Conservation (phyloP, 768 basidiomycete genomes). For the Suillus brevipes region DNA sequence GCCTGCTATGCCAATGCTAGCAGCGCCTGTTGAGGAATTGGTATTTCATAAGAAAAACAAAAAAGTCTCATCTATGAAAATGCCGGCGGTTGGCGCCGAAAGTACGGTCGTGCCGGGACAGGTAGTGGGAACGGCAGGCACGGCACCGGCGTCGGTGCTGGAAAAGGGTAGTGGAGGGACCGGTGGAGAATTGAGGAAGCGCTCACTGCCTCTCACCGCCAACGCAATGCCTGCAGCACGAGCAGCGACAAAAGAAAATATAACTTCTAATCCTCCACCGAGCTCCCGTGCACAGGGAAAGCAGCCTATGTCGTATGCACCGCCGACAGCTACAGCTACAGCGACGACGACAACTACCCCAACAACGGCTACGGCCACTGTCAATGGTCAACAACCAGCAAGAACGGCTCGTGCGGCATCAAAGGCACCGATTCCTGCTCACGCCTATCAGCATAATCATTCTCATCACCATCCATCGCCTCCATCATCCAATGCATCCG, state of each 20-base stretch:
- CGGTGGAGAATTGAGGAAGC: constrained; percentile 38
- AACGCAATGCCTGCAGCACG: constrained; percentile 46
- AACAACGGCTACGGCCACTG: constrained; percentile 31
- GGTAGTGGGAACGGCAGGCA: constrained; percentile 20
- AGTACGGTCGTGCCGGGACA: constrained; percentile 13
- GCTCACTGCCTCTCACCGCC: constrained; percentile 36
- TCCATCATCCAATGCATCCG: constrained; percentile 36
- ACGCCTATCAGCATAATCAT: constrained; percentile 51
- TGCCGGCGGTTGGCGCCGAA: constrained; percentile 24
- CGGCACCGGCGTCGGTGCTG: constrained; percentile 35
- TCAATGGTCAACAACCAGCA: constrained; percentile 33
- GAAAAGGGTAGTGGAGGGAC: constrained; percentile 33
- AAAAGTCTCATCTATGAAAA: constrained; percentile 32
- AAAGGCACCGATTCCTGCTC: constrained; percentile 56
- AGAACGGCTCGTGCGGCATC: constrained; percentile 51
- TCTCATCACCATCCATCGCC: constrained; percentile 55
- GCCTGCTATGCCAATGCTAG: constrained; percentile 16
- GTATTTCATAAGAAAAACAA: constrained; percentile 45
- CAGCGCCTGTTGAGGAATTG: constrained; percentile 21
- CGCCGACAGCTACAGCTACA: constrained; percentile 15
- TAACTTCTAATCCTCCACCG: constrained; percentile 48
- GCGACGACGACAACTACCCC: constrained; percentile 30
- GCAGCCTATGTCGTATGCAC: constrained; percentile 81
- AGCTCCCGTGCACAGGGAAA: constrained; percentile 88
- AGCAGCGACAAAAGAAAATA: constrained; percentile 40